Evolutionary conservation across 371 early-diverging fungal species (phyloP), one percentile per base, ranked within the genome.

Genomic region (Entomophthora muscae): DNA sequence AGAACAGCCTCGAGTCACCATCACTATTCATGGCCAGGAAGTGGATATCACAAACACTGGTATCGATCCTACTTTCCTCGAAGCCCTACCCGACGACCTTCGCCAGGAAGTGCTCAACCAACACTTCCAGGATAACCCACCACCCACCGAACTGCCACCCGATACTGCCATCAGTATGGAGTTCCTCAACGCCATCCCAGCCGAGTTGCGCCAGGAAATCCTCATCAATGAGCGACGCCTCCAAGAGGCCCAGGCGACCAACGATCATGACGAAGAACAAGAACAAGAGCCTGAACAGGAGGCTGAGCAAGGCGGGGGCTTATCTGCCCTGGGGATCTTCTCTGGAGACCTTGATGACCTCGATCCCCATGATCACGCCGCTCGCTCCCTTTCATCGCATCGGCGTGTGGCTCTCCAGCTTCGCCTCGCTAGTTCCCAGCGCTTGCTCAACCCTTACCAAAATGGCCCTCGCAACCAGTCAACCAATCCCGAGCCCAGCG

Each of bases 21-120:
- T 32, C 21, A 58, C 30, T 12, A 32, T 91, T 32, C 73, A 81
- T 64, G 92, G 92, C n/a, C 68, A 82, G 53, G 65, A 73, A 63
- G 79, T 94, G 0, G 96, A 98, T 68, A 90, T 98, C 28, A 88
- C 94, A 1, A 89, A 90, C 24, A 85, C 90, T 33, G 97, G 94
- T 24, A 95, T 97, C 55, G 98, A 98, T 68, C 79, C 84, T 0
- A 89, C 88, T 63, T 98, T 98, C 71, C 73, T 98, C 65, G 86
- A 90, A 68, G 98, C 98, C 0, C 73, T 98, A 53, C 98, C 98
- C 0, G 95, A 95, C 32, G 96, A 96, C 57, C 69, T 98, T 70
- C 85, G 94, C 32, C 81, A 80, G 66, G 98, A 98, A 70, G 95
- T 96, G 3, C 73, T 95, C 24, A 83, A 81, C 65, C 88, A 91